Conservation (phyloP, 495 filamentous ascomycete species). For the Podospora pseudocomata region DNA sequence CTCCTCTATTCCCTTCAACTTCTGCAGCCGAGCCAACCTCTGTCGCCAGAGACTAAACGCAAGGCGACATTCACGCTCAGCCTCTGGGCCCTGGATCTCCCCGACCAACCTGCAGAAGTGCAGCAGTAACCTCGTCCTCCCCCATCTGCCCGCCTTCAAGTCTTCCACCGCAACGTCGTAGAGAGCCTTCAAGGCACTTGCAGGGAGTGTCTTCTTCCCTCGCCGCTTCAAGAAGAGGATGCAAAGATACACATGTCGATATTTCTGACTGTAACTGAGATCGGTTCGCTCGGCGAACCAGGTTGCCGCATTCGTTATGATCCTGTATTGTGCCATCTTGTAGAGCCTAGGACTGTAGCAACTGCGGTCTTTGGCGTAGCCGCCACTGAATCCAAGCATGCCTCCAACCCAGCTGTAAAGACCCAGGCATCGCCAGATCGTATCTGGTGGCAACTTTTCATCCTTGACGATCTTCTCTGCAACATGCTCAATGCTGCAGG, state of each 20-base stretch:
- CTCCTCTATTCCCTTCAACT: conserved; percentile 10
- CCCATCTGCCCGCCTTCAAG: conserved; percentile 32
- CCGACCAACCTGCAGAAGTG: conserved; percentile 39
- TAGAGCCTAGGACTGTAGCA: not conserved
- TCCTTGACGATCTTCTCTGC: conserved; percentile 25
- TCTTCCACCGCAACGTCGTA: conserved; percentile 38
- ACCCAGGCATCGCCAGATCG: conserved; percentile 27
- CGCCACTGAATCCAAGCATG: not conserved
- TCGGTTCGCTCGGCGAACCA: conserved; percentile 34
- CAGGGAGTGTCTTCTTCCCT: not conserved
- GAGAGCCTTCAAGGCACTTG: conserved; percentile 17
- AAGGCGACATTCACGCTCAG: conserved; percentile 23
- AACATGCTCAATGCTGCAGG: conserved; percentile 18
- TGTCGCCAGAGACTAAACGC: conserved; percentile 29
- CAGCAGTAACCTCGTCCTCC: conserved; percentile 35
- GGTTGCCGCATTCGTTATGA: conserved; percentile 22
- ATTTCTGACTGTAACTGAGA: conserved; percentile 12
- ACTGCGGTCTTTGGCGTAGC: not conserved
- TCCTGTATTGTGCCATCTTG: not conserved
- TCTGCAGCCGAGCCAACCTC: conserved; percentile 17
- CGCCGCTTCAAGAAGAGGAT: conserved; percentile 35
- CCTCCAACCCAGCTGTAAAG: conserved; percentile 17
- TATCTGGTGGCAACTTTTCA: conserved; percentile 14
- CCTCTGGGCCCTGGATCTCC: conserved; percentile 28
- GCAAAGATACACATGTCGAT: conserved; percentile 36